phyloP scores from a whole-genome alignment of 805 yeast species.

The Sungouiella thailandica region DNA sequence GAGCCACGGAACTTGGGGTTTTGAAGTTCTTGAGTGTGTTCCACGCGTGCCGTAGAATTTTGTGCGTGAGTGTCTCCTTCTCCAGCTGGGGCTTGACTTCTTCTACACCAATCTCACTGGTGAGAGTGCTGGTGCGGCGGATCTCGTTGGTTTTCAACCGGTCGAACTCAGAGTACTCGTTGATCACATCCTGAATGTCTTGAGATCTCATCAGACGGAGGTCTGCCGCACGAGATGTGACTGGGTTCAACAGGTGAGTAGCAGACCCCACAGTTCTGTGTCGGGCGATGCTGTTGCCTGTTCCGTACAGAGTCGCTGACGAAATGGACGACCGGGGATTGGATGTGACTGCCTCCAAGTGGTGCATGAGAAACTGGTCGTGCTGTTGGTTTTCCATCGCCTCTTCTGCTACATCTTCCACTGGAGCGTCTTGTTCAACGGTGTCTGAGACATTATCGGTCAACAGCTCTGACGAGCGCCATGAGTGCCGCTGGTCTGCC shows the following conservation, averaged over 20 bases:
- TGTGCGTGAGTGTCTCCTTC: background rate
- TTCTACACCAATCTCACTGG: conserved; percentile 15
- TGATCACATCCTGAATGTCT: conserved; percentile 35
- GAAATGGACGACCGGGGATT: conserved; percentile 7
- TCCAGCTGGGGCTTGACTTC: background rate
- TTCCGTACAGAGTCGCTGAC: background rate
- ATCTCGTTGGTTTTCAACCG: conserved; percentile 21
- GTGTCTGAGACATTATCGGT: background rate
- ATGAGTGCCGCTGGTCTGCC: too few relatives aligned
- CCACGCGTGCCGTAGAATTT: background rate
- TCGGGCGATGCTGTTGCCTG: background rate
- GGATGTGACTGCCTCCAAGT: conserved; percentile 6
- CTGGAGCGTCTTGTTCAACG: background rate
- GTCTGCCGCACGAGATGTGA: conserved; percentile 20
- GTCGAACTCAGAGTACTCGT: conserved; percentile 45
- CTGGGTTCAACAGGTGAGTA: conserved; percentile 9
- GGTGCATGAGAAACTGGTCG: conserved; percentile 16
- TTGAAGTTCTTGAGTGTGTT: conserved; percentile 43
- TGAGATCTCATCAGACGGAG: conserved; percentile 25
- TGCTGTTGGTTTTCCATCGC: conserved; percentile 16
- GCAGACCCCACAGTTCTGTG: background rate
- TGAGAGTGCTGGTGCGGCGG: conserved; percentile 16
- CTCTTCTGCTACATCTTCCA: background rate
- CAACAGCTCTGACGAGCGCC: background rate
- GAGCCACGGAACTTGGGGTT: conserved; percentile 69